Evolutionary conservation across 768 basidiomycete genomes (phyloP).

Genomic region (Mycena amicta): DNA sequence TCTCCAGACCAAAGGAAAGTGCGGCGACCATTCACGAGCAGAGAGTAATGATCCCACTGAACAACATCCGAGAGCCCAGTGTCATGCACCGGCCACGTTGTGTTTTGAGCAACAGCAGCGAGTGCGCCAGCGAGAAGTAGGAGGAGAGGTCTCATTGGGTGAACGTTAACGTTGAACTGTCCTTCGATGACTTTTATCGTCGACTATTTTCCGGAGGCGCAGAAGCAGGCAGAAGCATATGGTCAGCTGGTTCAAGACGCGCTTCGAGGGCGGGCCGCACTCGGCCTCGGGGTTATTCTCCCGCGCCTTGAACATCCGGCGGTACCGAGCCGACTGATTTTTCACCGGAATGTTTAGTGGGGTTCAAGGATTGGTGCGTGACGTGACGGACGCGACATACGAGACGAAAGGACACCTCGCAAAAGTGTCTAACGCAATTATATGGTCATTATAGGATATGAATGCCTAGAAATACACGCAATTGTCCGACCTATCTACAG

Average conservation of each 20-base stretch:
- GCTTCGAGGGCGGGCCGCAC: neutral
- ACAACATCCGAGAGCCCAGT: constrained; percentile 12
- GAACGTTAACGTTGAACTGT: neutral
- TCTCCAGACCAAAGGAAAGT: constrained; percentile 48
- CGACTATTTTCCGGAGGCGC: neutral
- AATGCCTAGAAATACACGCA: neutral
- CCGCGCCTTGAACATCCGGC: too few species aligned
- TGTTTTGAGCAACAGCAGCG: neutral
- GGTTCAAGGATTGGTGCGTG: too few species aligned
- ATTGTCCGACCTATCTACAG: neutral
- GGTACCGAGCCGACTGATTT: too few species aligned
- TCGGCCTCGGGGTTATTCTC: too few species aligned
- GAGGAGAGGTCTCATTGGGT: constrained; percentile 1
- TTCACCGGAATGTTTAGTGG: too few species aligned
- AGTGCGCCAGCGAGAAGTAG: neutral
- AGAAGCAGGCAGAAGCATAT: too few species aligned
- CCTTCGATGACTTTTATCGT: neutral
- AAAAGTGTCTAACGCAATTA: too few species aligned
- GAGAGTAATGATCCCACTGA: constrained; percentile 48
- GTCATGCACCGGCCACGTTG: constrained; percentile 16
- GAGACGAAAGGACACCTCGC: too few species aligned
- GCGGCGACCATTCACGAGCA: constrained; percentile 51
- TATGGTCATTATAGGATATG: too few species aligned
- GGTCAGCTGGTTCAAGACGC: neutral
- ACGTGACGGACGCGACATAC: neutral